Evolutionary conservation across 805 yeast genomes (phyloP), one percentile per base, ranked within the genome.

Genomic region (Candida peoriensis): DNA sequence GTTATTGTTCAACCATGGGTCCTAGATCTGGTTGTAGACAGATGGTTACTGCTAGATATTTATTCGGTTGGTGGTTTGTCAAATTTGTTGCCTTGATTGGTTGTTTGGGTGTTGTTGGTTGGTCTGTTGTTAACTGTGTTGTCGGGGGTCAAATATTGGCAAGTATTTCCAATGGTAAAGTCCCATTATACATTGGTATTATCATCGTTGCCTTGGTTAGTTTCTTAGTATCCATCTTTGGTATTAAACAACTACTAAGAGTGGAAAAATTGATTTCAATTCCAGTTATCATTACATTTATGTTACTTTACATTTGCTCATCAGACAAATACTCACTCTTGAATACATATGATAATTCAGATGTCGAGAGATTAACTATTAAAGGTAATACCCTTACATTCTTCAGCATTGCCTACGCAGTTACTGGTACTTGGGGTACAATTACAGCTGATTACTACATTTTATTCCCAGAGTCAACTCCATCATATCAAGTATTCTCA

Each of bases 91-190:
- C 86, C 5, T 56, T 87, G 27, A 74, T 82, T 24, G 73, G 85
- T 29, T 76, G 83, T 38, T 57, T 83, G 28, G 94, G 95, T 32
- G 81, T 81, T 12, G 55, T 84, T 47, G 96, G 96, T n/a, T 87
- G 96, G 96, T 76, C 90, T n/a, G 79, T 87, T 23, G 88, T 86
- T n/a, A 86, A 85, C 54, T 74, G 83, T 46, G 93, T 86, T 32
- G 78, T 85, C 37, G 95, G 95, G 24, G 96, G 96, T 14, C 88
- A 87, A 58, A 80, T 87, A 39, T 58, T 87, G 31, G 67, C 76
- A 8, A 71, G 81, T 27, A 64, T 87, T 15, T 77, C 87, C 25
- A 61, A 77, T 46, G 83, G 74, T 12, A 70, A 66, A 41, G 70
- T 86, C 1, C 86, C 94, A 2, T 51, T 85, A 24, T 76, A 78